A percentile compares a stretch with the other conserved stretches of the same genome.
These are phyloP conservation scores for Ramularia endophylla DNA, from an alignment of 2,329 filamentous ascomycete species.

Conservation along the genomic window DNA sequence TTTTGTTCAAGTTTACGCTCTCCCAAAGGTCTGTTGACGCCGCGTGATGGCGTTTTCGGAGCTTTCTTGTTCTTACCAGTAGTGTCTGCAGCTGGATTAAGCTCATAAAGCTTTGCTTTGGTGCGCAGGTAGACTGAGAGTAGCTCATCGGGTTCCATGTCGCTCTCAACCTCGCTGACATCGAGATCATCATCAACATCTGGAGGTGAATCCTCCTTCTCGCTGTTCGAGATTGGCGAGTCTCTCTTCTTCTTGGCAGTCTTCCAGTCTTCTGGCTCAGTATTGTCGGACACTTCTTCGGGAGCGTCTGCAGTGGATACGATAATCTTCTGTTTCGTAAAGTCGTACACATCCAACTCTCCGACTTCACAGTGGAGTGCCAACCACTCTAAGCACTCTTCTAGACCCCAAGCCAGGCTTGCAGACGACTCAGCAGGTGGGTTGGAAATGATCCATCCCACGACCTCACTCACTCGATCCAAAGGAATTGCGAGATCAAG, in stretches of 20 bases:
- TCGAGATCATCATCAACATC: slow-evolving; percentile 28
- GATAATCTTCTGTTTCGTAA: slow-evolving; percentile 20
- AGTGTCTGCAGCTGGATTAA: slow-evolving; percentile 40
- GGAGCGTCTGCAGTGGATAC: slow-evolving; percentile 2
- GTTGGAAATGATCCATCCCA: slow-evolving; percentile 56
- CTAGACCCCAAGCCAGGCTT: slow-evolving; percentile 67
- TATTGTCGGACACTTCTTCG: slow-evolving; percentile 6
- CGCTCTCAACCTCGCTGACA: slow-evolving; percentile 46
- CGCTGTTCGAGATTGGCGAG: slow-evolving; percentile 3
- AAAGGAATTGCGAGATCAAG: slow-evolving; percentile 61
- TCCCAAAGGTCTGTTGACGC: slow-evolving; percentile 35
- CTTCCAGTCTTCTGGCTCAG: background rate
- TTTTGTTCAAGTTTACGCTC: slow-evolving; percentile 65
- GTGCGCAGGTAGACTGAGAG: slow-evolving; percentile 71
- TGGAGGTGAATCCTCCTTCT: slow-evolving; percentile 3
- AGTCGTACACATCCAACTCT: slow-evolving; percentile 31
- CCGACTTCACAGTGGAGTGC: slow-evolving; percentile 61
- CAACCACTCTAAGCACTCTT: slow-evolving; percentile 85
- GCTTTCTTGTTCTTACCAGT: slow-evolving; percentile 38
- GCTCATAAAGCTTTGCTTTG: slow-evolving; percentile 50
- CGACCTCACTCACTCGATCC: slow-evolving; percentile 55
- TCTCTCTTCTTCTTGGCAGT: slow-evolving; percentile 7
- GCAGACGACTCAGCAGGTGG: slow-evolving; percentile 47
- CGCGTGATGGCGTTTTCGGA: slow-evolving; percentile 37
- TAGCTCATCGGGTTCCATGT: slow-evolving; percentile 45